Evolutionary conservation across 345 rosid genomes (phyloP).

Genomic region (Eucalyptus victrix): DNA sequence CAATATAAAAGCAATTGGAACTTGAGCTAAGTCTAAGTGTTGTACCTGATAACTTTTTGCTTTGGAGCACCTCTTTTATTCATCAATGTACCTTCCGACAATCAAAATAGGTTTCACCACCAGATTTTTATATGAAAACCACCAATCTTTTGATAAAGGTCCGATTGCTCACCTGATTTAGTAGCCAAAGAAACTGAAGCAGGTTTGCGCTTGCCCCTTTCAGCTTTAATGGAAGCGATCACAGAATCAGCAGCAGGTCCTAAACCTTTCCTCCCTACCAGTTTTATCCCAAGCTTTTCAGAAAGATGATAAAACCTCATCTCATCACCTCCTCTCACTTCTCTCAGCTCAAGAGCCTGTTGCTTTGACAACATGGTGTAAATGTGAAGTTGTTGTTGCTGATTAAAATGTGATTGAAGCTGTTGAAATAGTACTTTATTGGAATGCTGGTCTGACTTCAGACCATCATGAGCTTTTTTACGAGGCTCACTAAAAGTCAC

Average conservation of each 20-base stretch:
- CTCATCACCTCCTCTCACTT: slow-evolving; percentile 96
- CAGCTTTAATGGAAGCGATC: slow-evolving; percentile 84
- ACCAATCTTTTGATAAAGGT: neutral
- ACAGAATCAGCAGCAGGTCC: slow-evolving; percentile 78
- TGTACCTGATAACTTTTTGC: slow-evolving; percentile 68
- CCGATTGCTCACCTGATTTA: slow-evolving; percentile 33
- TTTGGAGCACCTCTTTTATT: slow-evolving; percentile 49
- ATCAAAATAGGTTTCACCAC: neutral
- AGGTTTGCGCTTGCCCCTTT: slow-evolving; percentile 64
- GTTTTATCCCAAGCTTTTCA: slow-evolving; percentile 81
- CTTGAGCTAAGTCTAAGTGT: neutral
- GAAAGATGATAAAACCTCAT: slow-evolving; percentile 69
- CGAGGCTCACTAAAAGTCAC: slow-evolving; percentile 61
- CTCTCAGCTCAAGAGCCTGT: slow-evolving; percentile 88
- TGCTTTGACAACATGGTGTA: slow-evolving; percentile 76
- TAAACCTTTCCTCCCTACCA: slow-evolving; percentile 89
- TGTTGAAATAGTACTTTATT: slow-evolving; percentile 91
- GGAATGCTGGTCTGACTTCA: slow-evolving; percentile 65
- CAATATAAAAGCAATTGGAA: neutral
- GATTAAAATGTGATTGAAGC: slow-evolving; percentile 94
- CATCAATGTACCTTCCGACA: slow-evolving; percentile 35
- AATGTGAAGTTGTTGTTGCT: slow-evolving; percentile 85
- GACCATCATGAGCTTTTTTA: slow-evolving; percentile 52
- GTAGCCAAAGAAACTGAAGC: slow-evolving; percentile 30
- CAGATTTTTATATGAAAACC: neutral